Base-by-base conservation (phyloP, 192 early-diverging fungal species). In the Dimargaris xerosporica region DNA sequence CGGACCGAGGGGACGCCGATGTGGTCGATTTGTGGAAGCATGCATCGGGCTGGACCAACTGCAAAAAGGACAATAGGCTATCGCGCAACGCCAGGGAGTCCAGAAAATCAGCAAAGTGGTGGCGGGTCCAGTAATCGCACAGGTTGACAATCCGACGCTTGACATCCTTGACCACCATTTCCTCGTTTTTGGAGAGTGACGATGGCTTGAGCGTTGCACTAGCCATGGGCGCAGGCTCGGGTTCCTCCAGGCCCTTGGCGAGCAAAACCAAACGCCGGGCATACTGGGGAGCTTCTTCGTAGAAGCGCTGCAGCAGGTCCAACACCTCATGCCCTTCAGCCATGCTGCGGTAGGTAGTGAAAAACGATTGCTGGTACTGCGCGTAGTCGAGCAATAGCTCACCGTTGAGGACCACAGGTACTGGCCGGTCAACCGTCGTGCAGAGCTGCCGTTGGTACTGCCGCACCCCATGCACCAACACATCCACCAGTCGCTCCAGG, bases 71-170 rank as follows among this genome's bases (percentile, higher is more conserved):
- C 3, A 74, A 67, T 67, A 76, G 66, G 1, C 73, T 63, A 42
- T 76, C 73, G 54, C 76, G 76, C 54, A 82, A 64, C n/a, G 66
- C 65, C 16, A 76, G 53, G 55, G 81, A 75, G 61, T 88, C 82
- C 31, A 82, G 54, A 59, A 88, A 83, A 62, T 88, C 86, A 48
- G 71, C 67, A 66, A 78, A 75, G 65, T 80, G 77, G 31, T 73
- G 62, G 23, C 68, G 64, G 16, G 84, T 65, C 86, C 86, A 88
- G 64, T 82, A 80, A 44, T 80, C 72, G 43, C 84, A 66, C 12
- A 81, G 65, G 52, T 81, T 75, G 9, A 88, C 66, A 19, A 80
- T 62, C 19, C 66, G 66, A 3, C 60, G 54, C 42, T 82, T 76
- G 28, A 78, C 66, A 25, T 41, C 48, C 9, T 72, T 54, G 17